Evolutionary conservation across 2,329 filamentous ascomycete species (phyloP), one percentile per base, ranked within the genome.

Genomic region (Trichoderma koningii): DNA sequence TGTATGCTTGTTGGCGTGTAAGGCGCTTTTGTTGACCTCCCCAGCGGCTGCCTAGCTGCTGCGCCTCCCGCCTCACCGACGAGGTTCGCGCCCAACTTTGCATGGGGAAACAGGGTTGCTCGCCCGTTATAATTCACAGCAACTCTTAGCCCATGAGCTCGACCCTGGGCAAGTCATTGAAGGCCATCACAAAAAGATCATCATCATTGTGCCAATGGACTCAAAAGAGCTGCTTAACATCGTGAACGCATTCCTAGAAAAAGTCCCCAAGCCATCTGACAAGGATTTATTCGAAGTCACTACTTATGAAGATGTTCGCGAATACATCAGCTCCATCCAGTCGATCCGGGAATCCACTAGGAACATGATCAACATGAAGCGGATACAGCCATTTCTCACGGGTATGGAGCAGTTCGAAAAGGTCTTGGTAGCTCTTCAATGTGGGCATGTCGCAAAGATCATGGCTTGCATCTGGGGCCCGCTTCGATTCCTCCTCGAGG

Each of bases 351-450:
- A 51, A 28, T 7, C n/a, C 17, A 61, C 17, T 0, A 61, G 17
- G 30, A 61, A 17, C 3, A 61, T 61, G 57, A 51, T 61, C 7
- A 61, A 61, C 9, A 61, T 61, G 57, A 61, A 15, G 23, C 38
- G 57, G 7, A 23, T 61, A 12, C 6, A 51, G 0, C 47, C 34
- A 9, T 61, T 61, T 21, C 45, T 61, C 7, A 61, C 21, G 3
- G 57, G 57, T 34, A 61, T 61, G 57, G 47, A n/a, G 1, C 47
- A 51, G 21, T 48, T 61, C 9, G 57, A 61, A n/a, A 61, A 51
- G 1, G 21, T 61, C 17, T 9, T 61, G 2, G 1, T 17, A 14
- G 23, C 34, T 6, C 41, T 61, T 5, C 10, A 42, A 17, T 19
- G 42, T 42, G 21, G 21, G 34, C 45, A 61, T 9, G 23, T n/a